Evolutionary conservation across 306 rosid genomes (phyloP), one percentile per base, ranked within the genome.

Genomic region (Crotalaria pallida): DNA sequence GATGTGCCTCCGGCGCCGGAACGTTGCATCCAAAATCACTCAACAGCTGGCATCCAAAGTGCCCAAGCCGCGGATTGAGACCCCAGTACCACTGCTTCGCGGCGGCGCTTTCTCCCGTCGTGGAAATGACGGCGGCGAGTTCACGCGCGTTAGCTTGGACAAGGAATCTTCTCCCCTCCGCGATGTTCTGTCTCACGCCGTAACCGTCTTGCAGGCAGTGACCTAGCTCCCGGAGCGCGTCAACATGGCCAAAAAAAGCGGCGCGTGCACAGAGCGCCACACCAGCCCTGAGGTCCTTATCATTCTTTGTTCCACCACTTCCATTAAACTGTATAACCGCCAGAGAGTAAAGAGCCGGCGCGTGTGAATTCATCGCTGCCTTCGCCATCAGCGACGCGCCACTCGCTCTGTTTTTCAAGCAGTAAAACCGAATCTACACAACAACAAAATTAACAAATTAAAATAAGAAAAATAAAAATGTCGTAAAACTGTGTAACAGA

Each of bases 11-110:
- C 51, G 96, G 92, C 0, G 86, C 91, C 48, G 99, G 99, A 0
- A 94, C 92, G 85, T 94, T 94, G 72, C 97, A 94, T 0, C 97
- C 99, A n/a, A 88, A 94, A 73, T 94, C 99, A 29, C 99, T 94
- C 0, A 94, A 83, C 17, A 94, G 21, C 2, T 97, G 92, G 27
- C 95, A 91, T 0, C 92, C 89, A 1, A 86, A 41, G 31, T 81
- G 86, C 22, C 83, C 87, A 0, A 82, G 71, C 44, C 83, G 84
- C 1, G 89, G 87, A 10, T 77, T 83, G 2, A 79, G 71, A 15
- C 71, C 86, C 85, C 91, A 82, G 57, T 85, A 72, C 69, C 59
- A 73, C 19, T 80, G 69, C 17, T 87, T 84, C 16, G 79, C 69
- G 27, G 79, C 77, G 2, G 83, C 49, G 0, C 45, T 1, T 67